These are phyloP conservation scores for Cadophora sp. DNA, from an alignment of 2,329 filamentous ascomycete species.

Conservation along the genomic window DNA sequence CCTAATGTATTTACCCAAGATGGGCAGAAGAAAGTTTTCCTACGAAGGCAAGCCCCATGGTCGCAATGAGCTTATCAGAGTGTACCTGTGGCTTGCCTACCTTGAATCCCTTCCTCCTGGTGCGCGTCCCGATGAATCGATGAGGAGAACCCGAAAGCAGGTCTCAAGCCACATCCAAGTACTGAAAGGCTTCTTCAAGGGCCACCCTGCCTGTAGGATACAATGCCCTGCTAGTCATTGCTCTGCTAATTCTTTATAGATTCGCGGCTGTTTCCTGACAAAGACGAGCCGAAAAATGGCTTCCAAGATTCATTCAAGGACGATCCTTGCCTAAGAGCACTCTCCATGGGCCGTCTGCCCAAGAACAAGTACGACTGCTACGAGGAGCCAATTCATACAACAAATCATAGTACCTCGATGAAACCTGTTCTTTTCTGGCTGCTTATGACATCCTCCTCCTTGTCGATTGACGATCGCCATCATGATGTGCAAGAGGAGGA, in stretches of 20 bases:
- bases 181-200: slow-evolving; percentile 69
- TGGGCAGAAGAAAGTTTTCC: slow-evolving; percentile 71
- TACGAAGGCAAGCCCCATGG: slow-evolving; percentile 69
- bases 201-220: slow-evolving; percentile 67
- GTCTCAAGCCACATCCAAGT: slow-evolving; percentile 77
- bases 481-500: slow-evolving; percentile 34
- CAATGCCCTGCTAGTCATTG: not conserved
- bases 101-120: slow-evolving; percentile 51
- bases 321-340: slow-evolving; percentile 66
- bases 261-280: slow-evolving; percentile 63
- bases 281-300: slow-evolving; percentile 60
- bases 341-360: slow-evolving; percentile 54
- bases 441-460: slow-evolving; percentile 34
- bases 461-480: slow-evolving; percentile 31
- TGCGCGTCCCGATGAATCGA: slow-evolving; percentile 52
- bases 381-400: slow-evolving; percentile 29
- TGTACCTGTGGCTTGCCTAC: slow-evolving; percentile 66
- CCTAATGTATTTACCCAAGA: slow-evolving; percentile 68
- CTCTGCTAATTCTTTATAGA: slow-evolving; percentile 33
- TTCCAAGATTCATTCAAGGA: slow-evolving; percentile 66
- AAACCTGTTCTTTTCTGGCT: slow-evolving; percentile 40
- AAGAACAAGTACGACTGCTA: slow-evolving; percentile 31
- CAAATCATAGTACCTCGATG: slow-evolving; percentile 27
- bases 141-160: slow-evolving; percentile 61
- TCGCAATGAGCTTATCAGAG: slow-evolving; percentile 73